Evolutionary conservation across 78 protist genomes (phyloP), one percentile per base, ranked within the genome.

Genomic region (Dictyostelium intermedium): DNA sequence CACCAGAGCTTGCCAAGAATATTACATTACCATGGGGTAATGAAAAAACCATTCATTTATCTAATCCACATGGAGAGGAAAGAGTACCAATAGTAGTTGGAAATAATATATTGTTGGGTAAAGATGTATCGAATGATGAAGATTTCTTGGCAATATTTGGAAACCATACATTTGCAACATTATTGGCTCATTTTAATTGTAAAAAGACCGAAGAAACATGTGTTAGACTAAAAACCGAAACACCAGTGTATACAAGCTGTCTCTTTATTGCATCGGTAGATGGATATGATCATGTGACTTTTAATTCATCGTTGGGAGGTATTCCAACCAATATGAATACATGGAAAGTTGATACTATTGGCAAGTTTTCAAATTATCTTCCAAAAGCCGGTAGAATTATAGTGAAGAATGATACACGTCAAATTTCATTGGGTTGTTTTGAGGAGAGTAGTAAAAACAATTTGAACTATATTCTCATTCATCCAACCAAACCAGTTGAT

Each of bases 141-240:
- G 74, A 37, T 16, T 47, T 84, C 53, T n/a, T 37, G 32, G 16
- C 11, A 27, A 18, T 84, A 1, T 84, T 20, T 72, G 27, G n/a
- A 32, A 32, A 72, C 14, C 10, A 20, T 1, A 1, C 25, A 14
- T 45, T 27, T 25, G 79, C 79, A 5, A 43, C 18, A 16, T 27
- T 84, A 35, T 30, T 84, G 41, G 80, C 91, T 5, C 91, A 84
- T 84, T 84, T 72, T 23, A 84, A 84, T 84, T 84, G 91, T 47
- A 41, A 41, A 34, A 27, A 37, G 10, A 23, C 11, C 3, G 50
- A 66, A 4, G 82, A 84, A 45, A 47, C 77, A 10, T 84, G 91
- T 84, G 23, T 84, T 30, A n/a, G 53, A 10, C 1, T 84, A 2
- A 73, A 72, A 1, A 69, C 76, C 5, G 3, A 25, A 10, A 18